These are phyloP conservation scores for Carex scoparia DNA, from an alignment of 176 grass and related monocot species.

Conservation along the genomic window DNA sequence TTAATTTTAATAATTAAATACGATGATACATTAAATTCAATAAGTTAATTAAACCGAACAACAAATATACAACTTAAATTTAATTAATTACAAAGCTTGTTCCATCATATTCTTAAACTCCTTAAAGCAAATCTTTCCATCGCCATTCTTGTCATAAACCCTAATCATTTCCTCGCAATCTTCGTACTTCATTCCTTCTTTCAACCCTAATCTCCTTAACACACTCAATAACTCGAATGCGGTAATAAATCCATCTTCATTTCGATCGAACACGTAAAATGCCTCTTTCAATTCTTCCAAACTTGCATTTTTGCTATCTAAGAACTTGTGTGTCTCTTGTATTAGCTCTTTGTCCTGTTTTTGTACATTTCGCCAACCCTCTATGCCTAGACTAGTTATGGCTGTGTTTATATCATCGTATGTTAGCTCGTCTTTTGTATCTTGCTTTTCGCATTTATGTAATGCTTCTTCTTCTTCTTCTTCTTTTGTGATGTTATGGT, in stretches of 20 bases:
- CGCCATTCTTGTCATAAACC: constrained; percentile 5
- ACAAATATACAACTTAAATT: background rate
- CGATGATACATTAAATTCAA: background rate
- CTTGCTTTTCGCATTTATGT: background rate
- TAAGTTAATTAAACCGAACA: background rate
- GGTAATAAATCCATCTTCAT: constrained; percentile 68
- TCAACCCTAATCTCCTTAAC: constrained; percentile 40
- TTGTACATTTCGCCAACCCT: background rate
- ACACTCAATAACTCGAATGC: constrained; percentile 58
- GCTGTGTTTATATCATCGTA: constrained; percentile 20
- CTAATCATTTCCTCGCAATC: constrained; percentile 38
- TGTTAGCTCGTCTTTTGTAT: constrained; percentile 1
- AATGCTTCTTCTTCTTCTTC: background rate
- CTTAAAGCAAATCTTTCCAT: constrained; percentile 10
- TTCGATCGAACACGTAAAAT: constrained; percentile 71
- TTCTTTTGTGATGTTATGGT: background rate
- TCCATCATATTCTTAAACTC: constrained; percentile 28
- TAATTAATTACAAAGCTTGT: constrained; percentile 9
- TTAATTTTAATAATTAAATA: too few species aligned
- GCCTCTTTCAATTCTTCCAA: constrained; percentile 58
- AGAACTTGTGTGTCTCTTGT: constrained; percentile 33
- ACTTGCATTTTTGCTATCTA: constrained; percentile 45
- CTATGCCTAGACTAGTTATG: constrained; percentile 27
- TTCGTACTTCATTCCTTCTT: constrained; percentile 35
- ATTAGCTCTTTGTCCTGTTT: background rate